A percentile compares a stretch with the other conserved stretches of the same genome.
phyloP scores from a whole-genome alignment of 176 grass and related monocot genomes.

The Neostapfia colusana region DNA sequence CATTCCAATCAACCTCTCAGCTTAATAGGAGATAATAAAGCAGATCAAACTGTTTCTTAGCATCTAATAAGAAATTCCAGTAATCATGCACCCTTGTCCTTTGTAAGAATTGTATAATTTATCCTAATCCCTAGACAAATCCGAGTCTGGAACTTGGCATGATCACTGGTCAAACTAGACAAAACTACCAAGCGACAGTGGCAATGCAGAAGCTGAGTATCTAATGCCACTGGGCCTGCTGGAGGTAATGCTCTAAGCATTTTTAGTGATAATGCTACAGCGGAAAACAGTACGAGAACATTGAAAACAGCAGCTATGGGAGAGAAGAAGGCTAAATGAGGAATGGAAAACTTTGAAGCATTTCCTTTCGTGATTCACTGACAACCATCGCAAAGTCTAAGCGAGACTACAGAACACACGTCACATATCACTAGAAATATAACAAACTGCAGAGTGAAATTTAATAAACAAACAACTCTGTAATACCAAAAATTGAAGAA shows the following conservation, averaged over 20 bases:
- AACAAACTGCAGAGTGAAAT: not conserved
- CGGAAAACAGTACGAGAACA: not conserved
- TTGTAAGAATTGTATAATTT: not conserved
- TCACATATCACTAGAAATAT: not conserved
- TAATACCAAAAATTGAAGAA: not conserved
- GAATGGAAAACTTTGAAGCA: not conserved
- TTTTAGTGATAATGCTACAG: not conserved
- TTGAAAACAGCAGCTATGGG: not conserved
- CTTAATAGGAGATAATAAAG: not conserved
- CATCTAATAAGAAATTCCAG: not conserved
- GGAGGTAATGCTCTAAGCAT: not conserved
- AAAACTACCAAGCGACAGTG: not conserved
- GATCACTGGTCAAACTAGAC: not conserved
- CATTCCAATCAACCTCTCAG: not conserved
- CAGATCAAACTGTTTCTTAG: conserved; percentile 4
- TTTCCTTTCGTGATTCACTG: not conserved
- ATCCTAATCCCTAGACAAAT: not conserved
- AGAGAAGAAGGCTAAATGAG: not conserved
- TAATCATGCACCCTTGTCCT: not conserved
- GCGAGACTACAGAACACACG: not conserved
- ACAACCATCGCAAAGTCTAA: not conserved
- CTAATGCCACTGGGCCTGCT: not conserved
- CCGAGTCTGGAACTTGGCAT: not conserved
- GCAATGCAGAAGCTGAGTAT: not conserved
- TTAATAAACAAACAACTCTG: not conserved